Evolutionary conservation across 192 early-diverging fungal species (phyloP).

Genomic region (Coemansia sp.): DNA sequence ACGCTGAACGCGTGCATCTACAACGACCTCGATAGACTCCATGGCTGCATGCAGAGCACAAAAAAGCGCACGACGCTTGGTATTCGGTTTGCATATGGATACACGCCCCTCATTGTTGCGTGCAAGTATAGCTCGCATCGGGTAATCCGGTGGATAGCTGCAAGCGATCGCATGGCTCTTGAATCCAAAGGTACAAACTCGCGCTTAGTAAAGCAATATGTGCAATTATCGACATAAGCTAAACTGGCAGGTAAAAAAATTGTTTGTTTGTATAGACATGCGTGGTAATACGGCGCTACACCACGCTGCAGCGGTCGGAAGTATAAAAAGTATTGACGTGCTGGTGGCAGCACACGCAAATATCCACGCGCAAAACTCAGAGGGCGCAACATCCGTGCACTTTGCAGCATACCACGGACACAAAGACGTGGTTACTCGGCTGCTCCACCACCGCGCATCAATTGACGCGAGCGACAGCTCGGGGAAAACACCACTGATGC

Average conservation of each 20-base stretch:
- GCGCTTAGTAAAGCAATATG: neutral
- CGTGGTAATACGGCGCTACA: slow-evolving; percentile 44
- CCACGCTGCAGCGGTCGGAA: slow-evolving; percentile 22
- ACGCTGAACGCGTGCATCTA: slow-evolving; percentile 12
- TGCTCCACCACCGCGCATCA: neutral
- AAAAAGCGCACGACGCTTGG: neutral
- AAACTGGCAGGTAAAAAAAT: neutral
- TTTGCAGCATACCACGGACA: slow-evolving; percentile 41
- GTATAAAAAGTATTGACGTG: slow-evolving; percentile 10
- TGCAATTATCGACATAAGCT: neutral
- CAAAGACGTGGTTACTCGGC: slow-evolving; percentile 6
- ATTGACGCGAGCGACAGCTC: slow-evolving; percentile 15
- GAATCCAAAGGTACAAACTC: slow-evolving; percentile 27
- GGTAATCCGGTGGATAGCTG: slow-evolving; percentile 28
- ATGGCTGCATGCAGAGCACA: slow-evolving; percentile 4
- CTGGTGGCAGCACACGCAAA: slow-evolving; percentile 4
- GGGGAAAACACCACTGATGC: slow-evolving; percentile 45
- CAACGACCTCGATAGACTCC: slow-evolving; percentile 16
- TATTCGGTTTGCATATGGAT: slow-evolving; percentile 12
- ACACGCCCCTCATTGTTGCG: slow-evolving; percentile 34
- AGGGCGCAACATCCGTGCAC: slow-evolving; percentile 35
- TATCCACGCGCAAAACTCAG: slow-evolving; percentile 13
- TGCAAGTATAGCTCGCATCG: slow-evolving; percentile 26
- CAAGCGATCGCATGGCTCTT: slow-evolving; percentile 13
- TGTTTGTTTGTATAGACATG: slow-evolving; percentile 15